Base-by-base conservation (phyloP, 164 flowering plant species). In the Magnolia changhungtana region DNA sequence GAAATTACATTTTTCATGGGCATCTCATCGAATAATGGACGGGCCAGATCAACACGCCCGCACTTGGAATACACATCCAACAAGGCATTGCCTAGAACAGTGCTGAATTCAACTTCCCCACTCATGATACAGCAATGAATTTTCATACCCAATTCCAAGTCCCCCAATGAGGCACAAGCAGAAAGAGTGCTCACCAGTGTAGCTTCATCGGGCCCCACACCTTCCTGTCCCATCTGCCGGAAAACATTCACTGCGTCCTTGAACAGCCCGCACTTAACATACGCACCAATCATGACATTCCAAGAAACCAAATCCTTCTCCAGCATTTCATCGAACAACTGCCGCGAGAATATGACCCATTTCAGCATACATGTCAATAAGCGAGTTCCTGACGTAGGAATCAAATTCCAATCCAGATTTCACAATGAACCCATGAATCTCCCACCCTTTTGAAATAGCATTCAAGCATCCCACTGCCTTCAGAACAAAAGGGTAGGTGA, bases 51-150 rank as follows among this genome's bases (percentile, higher is more conserved):
- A 27, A 91, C 75, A 80, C 84, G 84, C 1, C 93, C 92, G 71
- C 97, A 92, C 78, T 92, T 91, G 11, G 85, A 82, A 71, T 89
- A 94, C 92, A 92, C 85, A 75, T 89, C 91, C 50, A 94, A 23
- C 84, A 94, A 82, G 0, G 94, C 89, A 80, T 91, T 91, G 52
- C 88, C 83, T 51, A 94, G 88, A 71, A 80, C 81, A 70, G 52
- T 19, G n/a, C 89, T 91, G 16, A 80, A 80, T 69, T 71, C 85
- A 73, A 90, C 81, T 63, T 86, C 82, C 71, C 74, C 74, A 5
- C 16, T 73, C 45, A 37, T 37, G 59, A 86, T 80, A 80, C 84
- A 88, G 20, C 75, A 27, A 67, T 92, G 93, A 71, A 94, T 84
- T 59, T 87, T 85, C 84, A 81, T 82, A 13, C 95, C 98, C 76